Evolutionary conservation across 2,329 filamentous ascomycete species (phyloP).

Genomic region (Pseudonectria buxi): DNA sequence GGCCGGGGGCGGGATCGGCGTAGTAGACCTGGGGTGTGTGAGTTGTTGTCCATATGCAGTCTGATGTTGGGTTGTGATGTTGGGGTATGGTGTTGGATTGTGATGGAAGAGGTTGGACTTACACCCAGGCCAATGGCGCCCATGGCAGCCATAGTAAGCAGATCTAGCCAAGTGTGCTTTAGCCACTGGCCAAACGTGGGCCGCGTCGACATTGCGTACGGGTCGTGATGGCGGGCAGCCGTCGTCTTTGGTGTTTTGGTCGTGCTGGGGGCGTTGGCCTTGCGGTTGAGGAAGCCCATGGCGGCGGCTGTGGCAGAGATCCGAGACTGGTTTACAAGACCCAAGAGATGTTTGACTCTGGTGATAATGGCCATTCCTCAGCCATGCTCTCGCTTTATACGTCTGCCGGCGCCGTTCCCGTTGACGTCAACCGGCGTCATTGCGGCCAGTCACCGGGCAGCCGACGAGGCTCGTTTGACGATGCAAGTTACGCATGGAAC

Average conservation of each 20-base stretch:
- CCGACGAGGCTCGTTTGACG: no score
- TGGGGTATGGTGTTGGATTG: background rate
- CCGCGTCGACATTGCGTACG: constrained; percentile 40
- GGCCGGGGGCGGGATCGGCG: constrained; percentile 56
- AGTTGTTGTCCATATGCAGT: no score
- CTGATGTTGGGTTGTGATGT: no score
- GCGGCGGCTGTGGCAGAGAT: background rate
- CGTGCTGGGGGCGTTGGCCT: background rate
- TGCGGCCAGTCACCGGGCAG: no score
- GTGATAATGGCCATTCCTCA: no score
- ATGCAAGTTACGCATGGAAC: no score
- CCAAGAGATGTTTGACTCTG: no score
- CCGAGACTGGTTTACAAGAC: no score
- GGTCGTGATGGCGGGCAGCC: constrained; percentile 2
- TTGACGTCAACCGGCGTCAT: no score
- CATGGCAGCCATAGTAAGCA: constrained; percentile 60
- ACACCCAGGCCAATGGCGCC: constrained; percentile 62
- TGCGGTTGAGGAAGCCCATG: constrained; percentile 5
- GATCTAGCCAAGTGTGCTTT: constrained; percentile 59
- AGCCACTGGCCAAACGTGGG: constrained; percentile 65
- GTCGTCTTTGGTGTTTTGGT: no score
- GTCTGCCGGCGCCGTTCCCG: no score
- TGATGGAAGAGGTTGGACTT: constrained; percentile 19
- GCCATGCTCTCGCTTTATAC: no score
- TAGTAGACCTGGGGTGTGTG: constrained; percentile 59